These are phyloP conservation scores for Purpureocillium takamizusanense DNA, from an alignment of 2,329 filamentous ascomycete species.

Conservation along the genomic window DNA sequence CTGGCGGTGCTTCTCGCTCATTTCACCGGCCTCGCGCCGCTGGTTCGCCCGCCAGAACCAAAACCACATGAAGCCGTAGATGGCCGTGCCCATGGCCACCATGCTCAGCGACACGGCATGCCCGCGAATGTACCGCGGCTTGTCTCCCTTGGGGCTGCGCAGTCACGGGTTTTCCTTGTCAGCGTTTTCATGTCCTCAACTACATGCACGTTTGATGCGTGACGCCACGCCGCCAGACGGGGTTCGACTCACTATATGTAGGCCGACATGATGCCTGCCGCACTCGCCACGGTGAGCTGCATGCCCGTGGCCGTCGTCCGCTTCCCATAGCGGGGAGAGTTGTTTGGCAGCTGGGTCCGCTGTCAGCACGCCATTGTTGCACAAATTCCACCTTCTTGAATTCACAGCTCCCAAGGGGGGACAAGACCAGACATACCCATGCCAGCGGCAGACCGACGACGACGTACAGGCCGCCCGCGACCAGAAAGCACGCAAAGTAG, in stretches of 20 bases:
- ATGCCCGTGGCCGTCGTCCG: conserved; percentile 62
- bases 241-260: conserved; percentile 43
- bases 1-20: conserved; percentile 27
- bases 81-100: conserved; percentile 41
- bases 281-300: conserved; percentile 63
- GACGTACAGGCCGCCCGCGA: conserved; percentile 63
- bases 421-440: conserved; percentile 28
- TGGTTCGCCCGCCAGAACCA: conserved; percentile 41
- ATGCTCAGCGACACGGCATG: conserved; percentile 53
- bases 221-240: too few relatives aligned
- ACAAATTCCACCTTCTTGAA: too few relatives aligned
- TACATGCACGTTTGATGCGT: too few relatives aligned
- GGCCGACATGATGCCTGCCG: conserved; percentile 62
- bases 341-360: conserved; percentile 46
- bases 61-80: conserved; percentile 47
- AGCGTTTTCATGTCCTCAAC: too few relatives aligned
- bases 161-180: too few relatives aligned
- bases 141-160: conserved; percentile 32
- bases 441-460: conserved; percentile 47
- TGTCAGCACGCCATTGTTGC: too few relatives aligned
- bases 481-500: conserved; percentile 69
- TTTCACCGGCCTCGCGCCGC: conserved; percentile 27
- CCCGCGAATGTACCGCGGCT: conserved; percentile 50
- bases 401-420: too few relatives aligned
- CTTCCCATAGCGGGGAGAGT: conserved; percentile 68